These are phyloP conservation scores for Tylopilus sp. DNA, from an alignment of 768 basidiomycete species.

Conservation along the genomic window DNA sequence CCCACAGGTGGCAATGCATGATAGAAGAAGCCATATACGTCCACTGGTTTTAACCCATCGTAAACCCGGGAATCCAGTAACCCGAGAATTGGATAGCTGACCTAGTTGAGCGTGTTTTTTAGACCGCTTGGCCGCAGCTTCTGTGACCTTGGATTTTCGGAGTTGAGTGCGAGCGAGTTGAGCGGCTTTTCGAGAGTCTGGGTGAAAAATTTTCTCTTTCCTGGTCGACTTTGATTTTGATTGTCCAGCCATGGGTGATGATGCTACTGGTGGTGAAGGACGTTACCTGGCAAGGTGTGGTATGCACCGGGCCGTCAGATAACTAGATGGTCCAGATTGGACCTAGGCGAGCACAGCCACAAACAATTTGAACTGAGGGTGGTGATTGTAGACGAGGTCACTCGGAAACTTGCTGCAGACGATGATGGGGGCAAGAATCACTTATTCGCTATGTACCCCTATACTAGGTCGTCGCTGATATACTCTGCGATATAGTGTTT, in stretches of 20 bases:
- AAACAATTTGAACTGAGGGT: too few relatives aligned
- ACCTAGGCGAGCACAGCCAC: too few relatives aligned
- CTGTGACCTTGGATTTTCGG: conserved; percentile 64
- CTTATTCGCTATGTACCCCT: too few relatives aligned
- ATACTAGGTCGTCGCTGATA: too few relatives aligned
- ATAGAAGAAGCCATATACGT: conserved; percentile 75
- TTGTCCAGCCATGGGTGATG: conserved; percentile 2
- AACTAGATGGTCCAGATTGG: too few relatives aligned
- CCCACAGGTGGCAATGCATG: conserved; percentile 61
- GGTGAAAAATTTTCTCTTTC: conserved; percentile 81
- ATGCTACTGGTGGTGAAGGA: too few relatives aligned
- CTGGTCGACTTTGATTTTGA: conserved; percentile 34
- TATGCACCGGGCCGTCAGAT: too few relatives aligned
- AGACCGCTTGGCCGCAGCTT: conserved; percentile 49
- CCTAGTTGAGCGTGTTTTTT: conserved; percentile 57
- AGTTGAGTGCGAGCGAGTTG: conserved; percentile 66
- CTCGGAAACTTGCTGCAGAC: too few relatives aligned
- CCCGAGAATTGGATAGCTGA: conserved; percentile 17
- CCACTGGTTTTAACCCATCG: conserved; percentile 39
- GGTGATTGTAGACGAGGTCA: too few relatives aligned
- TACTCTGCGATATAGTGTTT: too few relatives aligned
- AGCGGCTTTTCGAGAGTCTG: conserved; percentile 77
- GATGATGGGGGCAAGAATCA: too few relatives aligned
- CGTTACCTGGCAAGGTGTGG: too few relatives aligned
- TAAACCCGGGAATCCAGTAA: not conserved